phyloP scores from a whole-genome alignment of 1,284 basidiomycete genomes.

The Heliocybe sulcata region DNA sequence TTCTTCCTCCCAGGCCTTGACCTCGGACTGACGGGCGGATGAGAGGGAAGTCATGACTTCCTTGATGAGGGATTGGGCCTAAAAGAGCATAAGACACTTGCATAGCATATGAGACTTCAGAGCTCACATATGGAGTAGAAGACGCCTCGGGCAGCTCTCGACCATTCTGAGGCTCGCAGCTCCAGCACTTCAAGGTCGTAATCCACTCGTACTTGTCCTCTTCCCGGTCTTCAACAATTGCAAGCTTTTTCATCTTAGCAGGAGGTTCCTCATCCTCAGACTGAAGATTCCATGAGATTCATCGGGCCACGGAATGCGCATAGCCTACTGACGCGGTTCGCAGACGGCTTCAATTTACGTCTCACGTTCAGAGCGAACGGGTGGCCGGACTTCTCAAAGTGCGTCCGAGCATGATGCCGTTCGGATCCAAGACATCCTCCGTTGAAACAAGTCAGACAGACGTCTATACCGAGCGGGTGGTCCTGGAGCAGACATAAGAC shows the following conservation, averaged over 20 bases:
- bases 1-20: constrained; percentile 98
- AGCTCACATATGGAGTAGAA: constrained; percentile 24
- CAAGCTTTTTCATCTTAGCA: constrained; percentile 81
- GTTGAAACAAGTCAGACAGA: constrained; percentile 93
- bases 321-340: constrained; percentile 52
- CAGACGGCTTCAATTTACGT: constrained; percentile 61
- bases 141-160: constrained; percentile 35
- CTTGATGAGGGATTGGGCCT: constrained; percentile 56
- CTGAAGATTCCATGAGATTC: constrained; percentile 20
- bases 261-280: constrained; percentile 72
- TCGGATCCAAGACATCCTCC: constrained; percentile 70
- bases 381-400: constrained; percentile 71
- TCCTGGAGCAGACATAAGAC: constrained; percentile 40
- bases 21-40: constrained; percentile 87
- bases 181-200: constrained; percentile 73
- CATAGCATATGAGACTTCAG: neutral
- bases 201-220: constrained; percentile 81
- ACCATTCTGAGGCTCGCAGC: constrained; percentile 52
- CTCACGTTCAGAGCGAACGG: constrained; percentile 78
- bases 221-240: constrained; percentile 80
- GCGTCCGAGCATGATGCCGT: constrained; percentile 67
- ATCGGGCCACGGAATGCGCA: neutral
- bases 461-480: constrained; percentile 71
- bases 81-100: neutral
- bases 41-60: constrained; percentile 80